Conservation (phyloP, 768 basidiomycete genomes). For the Boletus tomentosulus region DNA sequence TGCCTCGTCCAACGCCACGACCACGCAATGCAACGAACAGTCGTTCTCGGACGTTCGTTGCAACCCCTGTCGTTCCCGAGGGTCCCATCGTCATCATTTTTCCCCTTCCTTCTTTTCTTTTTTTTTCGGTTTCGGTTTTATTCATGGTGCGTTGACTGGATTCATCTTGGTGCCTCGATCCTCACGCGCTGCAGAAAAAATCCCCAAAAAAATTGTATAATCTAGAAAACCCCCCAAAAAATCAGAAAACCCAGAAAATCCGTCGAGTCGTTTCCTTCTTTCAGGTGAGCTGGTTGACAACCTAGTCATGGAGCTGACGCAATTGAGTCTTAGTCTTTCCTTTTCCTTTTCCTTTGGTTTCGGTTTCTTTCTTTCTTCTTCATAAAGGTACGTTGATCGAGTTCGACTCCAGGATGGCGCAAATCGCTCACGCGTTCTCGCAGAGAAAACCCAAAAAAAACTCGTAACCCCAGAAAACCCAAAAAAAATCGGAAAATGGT, state of each 20-base stretch:
- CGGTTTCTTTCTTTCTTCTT: neutral
- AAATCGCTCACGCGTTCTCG: neutral
- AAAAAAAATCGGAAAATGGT: too few relatives aligned
- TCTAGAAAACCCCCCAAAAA: neutral
- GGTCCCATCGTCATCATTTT: neutral
- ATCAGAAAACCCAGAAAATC: neutral
- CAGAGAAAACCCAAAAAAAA: too few relatives aligned
- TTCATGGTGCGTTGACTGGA: neutral
- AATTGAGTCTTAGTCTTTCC: neutral
- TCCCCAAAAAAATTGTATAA: too few relatives aligned
- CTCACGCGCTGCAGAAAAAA: neutral
- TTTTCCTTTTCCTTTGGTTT: neutral
- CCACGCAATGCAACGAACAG: neutral
- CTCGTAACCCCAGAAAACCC: too few relatives aligned
- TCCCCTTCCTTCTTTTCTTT: too few relatives aligned
- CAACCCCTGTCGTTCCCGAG: neutral
- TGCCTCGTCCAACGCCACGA: neutral
- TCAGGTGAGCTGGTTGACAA: too few relatives aligned
- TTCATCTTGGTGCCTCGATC: neutral
- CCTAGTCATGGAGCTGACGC: neutral
- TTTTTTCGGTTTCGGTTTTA: neutral
- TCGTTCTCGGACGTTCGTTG: too few relatives aligned
- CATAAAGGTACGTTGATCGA: neutral
- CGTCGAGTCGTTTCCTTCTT: too few relatives aligned
- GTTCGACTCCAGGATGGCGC: neutral